These are phyloP conservation scores for Phytophthora sp. DNA, from an alignment of 352 stramenopile genomes.

Conservation along the genomic window DNA sequence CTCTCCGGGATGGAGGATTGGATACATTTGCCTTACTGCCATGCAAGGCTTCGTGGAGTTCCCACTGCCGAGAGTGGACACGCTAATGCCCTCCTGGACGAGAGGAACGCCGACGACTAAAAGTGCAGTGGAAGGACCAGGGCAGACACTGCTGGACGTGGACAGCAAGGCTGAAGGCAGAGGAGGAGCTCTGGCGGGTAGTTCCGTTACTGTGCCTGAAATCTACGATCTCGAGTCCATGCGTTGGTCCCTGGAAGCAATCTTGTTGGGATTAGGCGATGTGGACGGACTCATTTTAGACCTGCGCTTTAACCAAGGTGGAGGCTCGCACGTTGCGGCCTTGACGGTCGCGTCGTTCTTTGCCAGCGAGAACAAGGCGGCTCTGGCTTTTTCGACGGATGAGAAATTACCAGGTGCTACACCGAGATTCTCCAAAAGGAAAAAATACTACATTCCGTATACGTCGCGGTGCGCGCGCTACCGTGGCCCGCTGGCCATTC, in stretches of 20 bases:
- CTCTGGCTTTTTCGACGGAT: conserved; percentile 73
- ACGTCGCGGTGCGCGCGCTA: conserved; percentile 63
- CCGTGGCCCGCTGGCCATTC: conserved; percentile 66
- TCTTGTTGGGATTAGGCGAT: conserved; percentile 65
- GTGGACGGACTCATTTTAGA: conserved; percentile 80
- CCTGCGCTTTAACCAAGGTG: conserved; percentile 76
- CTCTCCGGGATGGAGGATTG: conserved; percentile 77
- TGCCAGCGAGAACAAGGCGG: conserved; percentile 43
- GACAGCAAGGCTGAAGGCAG: conserved; percentile 12
- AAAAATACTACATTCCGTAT: conserved; percentile 70
- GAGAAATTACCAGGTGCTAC: conserved; percentile 56
- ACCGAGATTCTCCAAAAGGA: conserved; percentile 55
- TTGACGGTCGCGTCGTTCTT: conserved; percentile 83
- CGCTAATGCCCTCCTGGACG: conserved; percentile 63
- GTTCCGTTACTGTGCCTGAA: conserved; percentile 59
- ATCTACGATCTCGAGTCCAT: conserved; percentile 89
- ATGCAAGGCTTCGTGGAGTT: conserved; percentile 88
- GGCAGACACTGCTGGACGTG: conserved; percentile 29
- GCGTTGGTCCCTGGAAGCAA: conserved; percentile 86
- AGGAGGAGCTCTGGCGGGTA: conserved; percentile 17
- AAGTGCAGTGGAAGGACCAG: background rate
- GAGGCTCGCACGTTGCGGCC: conserved; percentile 65
- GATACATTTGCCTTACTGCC: conserved; percentile 71
- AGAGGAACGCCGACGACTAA: conserved; percentile 7
- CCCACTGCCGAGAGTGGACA: conserved; percentile 61